Evolutionary conservation across 2,329 filamentous ascomycete genomes (phyloP).

Genomic region (Aspergillus pseudoterreus): DNA sequence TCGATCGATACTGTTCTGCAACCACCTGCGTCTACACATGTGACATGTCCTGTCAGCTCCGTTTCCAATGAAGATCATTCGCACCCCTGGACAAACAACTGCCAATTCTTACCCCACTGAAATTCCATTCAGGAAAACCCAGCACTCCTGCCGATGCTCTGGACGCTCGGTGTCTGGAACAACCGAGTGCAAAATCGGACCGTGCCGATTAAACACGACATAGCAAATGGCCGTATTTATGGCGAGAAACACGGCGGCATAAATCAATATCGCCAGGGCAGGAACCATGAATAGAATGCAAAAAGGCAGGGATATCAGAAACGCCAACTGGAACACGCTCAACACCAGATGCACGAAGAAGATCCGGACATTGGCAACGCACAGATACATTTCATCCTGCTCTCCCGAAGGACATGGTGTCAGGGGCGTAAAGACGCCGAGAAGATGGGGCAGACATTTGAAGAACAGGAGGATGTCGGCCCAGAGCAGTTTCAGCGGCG

Average conservation of each 20-base stretch:
- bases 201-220: constrained; percentile 39
- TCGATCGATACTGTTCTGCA: constrained; percentile 67
- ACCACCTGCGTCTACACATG: constrained; percentile 53
- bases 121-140: constrained; percentile 78
- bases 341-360: constrained; percentile 59
- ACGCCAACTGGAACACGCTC: constrained; percentile 55
- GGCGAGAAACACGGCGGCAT: constrained; percentile 24
- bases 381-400: constrained; percentile 64
- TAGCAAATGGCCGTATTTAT: constrained; percentile 29
- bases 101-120: constrained; percentile 30
- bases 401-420: constrained; percentile 48
- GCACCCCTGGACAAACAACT: constrained; percentile 38
- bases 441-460: constrained; percentile 40
- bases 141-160: constrained; percentile 60
- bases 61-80: no score
- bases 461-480: constrained; percentile 39
- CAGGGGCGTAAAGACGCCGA: constrained; percentile 60
- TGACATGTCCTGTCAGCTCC: background rate
- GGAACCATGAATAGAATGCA: constrained; percentile 44
- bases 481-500: constrained; percentile 36
- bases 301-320: constrained; percentile 58
- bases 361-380: constrained; percentile 53
- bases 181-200: constrained; percentile 46
- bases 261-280: constrained; percentile 22
- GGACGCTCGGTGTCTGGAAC: constrained; percentile 23